Evolutionary conservation across 768 basidiomycete species (phyloP), one percentile per base, ranked within the genome.

Genomic region (Lentinus brumalis): DNA sequence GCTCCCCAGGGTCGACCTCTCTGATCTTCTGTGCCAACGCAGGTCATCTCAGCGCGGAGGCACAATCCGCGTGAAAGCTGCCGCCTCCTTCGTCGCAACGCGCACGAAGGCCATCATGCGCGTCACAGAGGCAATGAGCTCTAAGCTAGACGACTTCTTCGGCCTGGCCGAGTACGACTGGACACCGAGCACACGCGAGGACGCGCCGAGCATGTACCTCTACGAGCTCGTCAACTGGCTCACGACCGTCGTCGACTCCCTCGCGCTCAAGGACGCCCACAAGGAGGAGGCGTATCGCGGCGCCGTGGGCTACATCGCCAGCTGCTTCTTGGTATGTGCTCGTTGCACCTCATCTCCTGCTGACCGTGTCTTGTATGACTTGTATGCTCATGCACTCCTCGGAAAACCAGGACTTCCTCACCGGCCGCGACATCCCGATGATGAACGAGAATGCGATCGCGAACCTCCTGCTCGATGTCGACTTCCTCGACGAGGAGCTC

Each of bases 181-280:
- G 95, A 90, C 88, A 39, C 91, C 94, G 9, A 77, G 79, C 38
- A 72, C 78, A 11, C 84, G 85, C 38, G 89, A 92, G 70, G 80
- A 83, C 59, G 86, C 86, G 39, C 94, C 96, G 46, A 96, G 93
- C 83, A 89, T 90, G 83, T 98, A 98, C 74, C 81, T 98, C 3
- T 90, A 94, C 71, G 96, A 98, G 73, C 84, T 98, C 68, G 85
- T 96, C 72, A 95, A 94, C 72, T 99, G 96, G 91, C 81, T 98
- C 54, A 96, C 90, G 41, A 97, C 96, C 1, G 92, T 97, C 57
- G 94, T 99, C 50, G 97, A 98, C 73, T 93, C 86, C 60, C 86
- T 89, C 66, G 84, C 82, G 61, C 86, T 98, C 76, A 88, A 91
- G 57, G 91, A 95, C 58, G 75, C 77, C 10, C 89, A 94, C 77